A percentile compares a stretch with the other conserved stretches of the same genome.
phyloP scores from a whole-genome alignment of 495 filamentous ascomycete genomes.

The Hypoxylon trugodes region DNA sequence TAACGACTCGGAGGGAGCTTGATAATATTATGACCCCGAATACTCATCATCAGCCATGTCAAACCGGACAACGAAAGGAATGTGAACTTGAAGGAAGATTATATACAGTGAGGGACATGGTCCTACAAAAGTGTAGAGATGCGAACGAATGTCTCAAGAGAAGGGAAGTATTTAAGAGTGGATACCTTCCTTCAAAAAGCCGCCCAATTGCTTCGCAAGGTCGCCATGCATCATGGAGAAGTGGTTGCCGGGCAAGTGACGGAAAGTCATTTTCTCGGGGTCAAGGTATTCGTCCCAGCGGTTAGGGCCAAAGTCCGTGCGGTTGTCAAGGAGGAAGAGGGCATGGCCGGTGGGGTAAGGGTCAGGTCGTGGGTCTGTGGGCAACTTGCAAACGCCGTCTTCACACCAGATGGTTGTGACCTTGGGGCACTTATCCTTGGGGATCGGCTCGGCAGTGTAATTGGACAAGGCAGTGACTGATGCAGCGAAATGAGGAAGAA shows the following conservation, averaged over 20 bases:
- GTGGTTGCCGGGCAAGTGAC: conserved; percentile 73
- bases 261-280: conserved; percentile 65
- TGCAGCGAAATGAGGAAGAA: conserved; percentile 83
- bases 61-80: conserved; percentile 11
- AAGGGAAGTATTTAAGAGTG: conserved; percentile 2
- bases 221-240: conserved; percentile 76
- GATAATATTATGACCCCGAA: conserved; percentile 23
- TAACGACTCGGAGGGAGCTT: background rate
- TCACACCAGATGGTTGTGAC: conserved; percentile 80
- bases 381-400: conserved; percentile 79
- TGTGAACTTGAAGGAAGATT: conserved; percentile 13
- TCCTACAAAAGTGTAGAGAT: background rate
- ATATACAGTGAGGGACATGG: conserved; percentile 24
- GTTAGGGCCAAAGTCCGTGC: conserved; percentile 79
- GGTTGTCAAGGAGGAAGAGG: conserved; percentile 79
- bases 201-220: conserved; percentile 52
- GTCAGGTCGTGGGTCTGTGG: conserved; percentile 73
- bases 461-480: conserved; percentile 78
- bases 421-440: conserved; percentile 64
- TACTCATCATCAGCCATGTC: conserved; percentile 26
- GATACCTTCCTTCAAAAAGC: conserved; percentile 50
- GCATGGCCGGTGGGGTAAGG: conserved; percentile 77
- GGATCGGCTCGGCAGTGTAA: conserved; percentile 69
- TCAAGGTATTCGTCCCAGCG: conserved; percentile 81
- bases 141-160: background rate